Conservation (phyloP, 441 rosid genomes). For the Erysimum pusillum region DNA sequence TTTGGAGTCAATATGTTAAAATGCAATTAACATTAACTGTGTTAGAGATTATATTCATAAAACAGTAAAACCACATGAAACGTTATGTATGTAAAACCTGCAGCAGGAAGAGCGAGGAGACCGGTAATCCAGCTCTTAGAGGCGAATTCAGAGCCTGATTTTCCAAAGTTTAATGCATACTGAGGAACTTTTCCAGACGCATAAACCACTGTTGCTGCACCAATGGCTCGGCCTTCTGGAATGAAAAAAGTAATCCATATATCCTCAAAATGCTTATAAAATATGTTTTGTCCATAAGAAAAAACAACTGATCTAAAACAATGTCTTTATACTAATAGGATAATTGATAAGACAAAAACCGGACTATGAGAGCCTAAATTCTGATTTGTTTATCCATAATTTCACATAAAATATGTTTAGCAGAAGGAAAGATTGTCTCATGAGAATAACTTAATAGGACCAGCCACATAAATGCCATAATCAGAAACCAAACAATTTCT, state of each 20-base stretch:
- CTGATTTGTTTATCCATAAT: not conserved
- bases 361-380: not conserved
- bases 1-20: not conserved
- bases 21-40: not conserved
- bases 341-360: not conserved
- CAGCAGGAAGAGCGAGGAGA: slow-evolving; percentile 75
- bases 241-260: slow-evolving; percentile 8
- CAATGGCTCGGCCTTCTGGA: slow-evolving; percentile 76
- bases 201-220: slow-evolving; percentile 73
- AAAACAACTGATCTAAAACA: not conserved
- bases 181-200: slow-evolving; percentile 61
- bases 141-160: slow-evolving; percentile 57
- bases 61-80: not conserved
- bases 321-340: not conserved
- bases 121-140: slow-evolving; percentile 78
- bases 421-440: too few relatives aligned
- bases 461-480: too few relatives aligned
- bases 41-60: not conserved
- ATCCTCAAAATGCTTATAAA: not conserved
- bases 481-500: too few relatives aligned
- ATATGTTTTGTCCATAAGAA: not conserved
- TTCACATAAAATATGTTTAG: too few relatives aligned
- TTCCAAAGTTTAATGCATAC: slow-evolving; percentile 62
- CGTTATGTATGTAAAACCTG: slow-evolving; percentile 54
- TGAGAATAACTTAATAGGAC: too few relatives aligned